phyloP scores from a whole-genome alignment of 2,329 filamentous ascomycete genomes.

The Gyromitra esculenta region DNA sequence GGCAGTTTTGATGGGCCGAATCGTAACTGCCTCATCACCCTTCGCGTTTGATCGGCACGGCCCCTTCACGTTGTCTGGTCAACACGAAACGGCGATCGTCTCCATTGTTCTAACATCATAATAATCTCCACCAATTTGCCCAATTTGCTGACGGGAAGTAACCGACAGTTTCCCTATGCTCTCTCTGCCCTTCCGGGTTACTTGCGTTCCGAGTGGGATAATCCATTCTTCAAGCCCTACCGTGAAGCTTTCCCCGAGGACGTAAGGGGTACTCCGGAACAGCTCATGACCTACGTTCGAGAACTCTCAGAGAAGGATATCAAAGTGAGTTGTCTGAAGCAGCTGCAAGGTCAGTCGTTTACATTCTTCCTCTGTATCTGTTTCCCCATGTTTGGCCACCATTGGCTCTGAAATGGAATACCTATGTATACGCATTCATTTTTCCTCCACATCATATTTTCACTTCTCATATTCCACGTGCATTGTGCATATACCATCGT shows the following conservation, averaged over 20 bases:
- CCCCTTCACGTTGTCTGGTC: slow-evolving; percentile 25
- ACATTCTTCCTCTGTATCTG: slow-evolving; percentile 35
- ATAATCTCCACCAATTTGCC: slow-evolving; percentile 34
- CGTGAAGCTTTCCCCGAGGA: slow-evolving; percentile 76
- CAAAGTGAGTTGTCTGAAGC: slow-evolving; percentile 80
- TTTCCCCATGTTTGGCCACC: slow-evolving; percentile 8
- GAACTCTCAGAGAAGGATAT: slow-evolving; percentile 77
- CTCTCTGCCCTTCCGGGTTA: slow-evolving; percentile 72
- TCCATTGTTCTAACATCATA: slow-evolving; percentile 5
- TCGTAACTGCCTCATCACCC: slow-evolving; percentile 38
- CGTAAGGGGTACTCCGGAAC: slow-evolving; percentile 68
- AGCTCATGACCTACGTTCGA: slow-evolving; percentile 73
- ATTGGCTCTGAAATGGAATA: slow-evolving; percentile 9
- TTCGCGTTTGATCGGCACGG: slow-evolving; percentile 43
- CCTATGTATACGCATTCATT: slow-evolving; percentile 21
- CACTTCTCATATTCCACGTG: slow-evolving; percentile 32
- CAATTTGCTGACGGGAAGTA: slow-evolving; percentile 22
- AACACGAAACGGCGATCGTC: slow-evolving; percentile 39
- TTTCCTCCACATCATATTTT: slow-evolving; percentile 10
- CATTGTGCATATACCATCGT: slow-evolving; percentile 25
- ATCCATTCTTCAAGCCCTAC: slow-evolving; percentile 72
- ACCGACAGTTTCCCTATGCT: slow-evolving; percentile 77
- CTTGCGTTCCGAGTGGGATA: slow-evolving; percentile 74
- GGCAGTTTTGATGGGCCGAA: slow-evolving; percentile 36
- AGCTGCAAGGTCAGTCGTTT: slow-evolving; percentile 69